phyloP scores from a whole-genome alignment of 257 asterid species.

The Solanum appendiculatum region DNA sequence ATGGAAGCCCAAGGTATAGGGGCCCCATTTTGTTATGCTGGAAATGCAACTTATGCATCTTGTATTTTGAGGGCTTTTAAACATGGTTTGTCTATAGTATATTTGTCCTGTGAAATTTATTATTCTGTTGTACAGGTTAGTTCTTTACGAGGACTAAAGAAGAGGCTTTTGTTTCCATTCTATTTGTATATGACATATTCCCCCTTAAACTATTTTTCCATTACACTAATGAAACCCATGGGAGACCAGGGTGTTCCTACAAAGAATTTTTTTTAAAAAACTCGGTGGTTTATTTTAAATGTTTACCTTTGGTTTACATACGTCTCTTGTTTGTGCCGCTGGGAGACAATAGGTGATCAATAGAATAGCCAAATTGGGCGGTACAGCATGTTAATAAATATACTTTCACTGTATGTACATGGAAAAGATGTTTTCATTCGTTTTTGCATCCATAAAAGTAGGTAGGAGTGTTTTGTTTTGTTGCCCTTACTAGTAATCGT shows the following conservation, averaged over 20 bases:
- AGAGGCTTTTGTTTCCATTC: background rate
- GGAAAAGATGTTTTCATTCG: background rate
- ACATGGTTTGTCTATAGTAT: background rate
- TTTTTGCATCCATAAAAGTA: background rate
- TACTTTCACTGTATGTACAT: background rate
- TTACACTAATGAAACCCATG: background rate
- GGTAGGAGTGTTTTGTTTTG: background rate
- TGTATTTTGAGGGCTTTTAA: background rate
- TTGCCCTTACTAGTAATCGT: background rate
- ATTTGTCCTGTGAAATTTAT: background rate
- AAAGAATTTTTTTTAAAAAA: background rate
- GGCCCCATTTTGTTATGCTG: background rate
- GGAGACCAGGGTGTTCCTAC: background rate
- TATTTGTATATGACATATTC: background rate
- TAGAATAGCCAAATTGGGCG: background rate
- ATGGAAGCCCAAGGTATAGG: background rate
- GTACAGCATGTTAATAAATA: background rate
- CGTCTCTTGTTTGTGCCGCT: background rate
- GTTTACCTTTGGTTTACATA: background rate
- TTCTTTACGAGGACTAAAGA: background rate
- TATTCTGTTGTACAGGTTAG: background rate
- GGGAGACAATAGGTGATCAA: background rate
- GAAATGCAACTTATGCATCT: background rate
- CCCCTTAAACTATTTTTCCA: background rate
- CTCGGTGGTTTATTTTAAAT: background rate